phyloP scores from a whole-genome alignment of 2,329 filamentous ascomycete species.

The Paraphoma sp. region DNA sequence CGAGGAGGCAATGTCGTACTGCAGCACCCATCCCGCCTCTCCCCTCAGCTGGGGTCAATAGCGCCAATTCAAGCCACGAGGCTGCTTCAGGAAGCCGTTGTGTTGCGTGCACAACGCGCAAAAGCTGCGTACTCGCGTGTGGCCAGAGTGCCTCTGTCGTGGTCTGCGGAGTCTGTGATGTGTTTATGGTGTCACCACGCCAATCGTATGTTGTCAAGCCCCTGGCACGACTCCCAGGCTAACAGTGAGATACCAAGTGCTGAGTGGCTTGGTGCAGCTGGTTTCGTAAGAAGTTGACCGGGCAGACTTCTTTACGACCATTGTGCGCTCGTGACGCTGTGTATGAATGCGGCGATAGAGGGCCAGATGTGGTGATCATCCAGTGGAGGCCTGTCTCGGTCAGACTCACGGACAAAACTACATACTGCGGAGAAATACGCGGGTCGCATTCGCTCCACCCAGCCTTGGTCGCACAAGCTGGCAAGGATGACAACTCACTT shows the following conservation, averaged over 20 bases:
- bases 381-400: background rate
- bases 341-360: background rate
- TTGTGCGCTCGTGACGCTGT: background rate
- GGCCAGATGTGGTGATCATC: background rate
- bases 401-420: background rate
- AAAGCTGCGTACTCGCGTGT: background rate
- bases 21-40: slow-evolving; percentile 6
- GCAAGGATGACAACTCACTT: background rate
- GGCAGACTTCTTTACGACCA: background rate
- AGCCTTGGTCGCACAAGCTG: background rate
- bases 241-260: background rate
- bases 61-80: slow-evolving; percentile 7
- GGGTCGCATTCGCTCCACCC: background rate
- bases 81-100: slow-evolving; percentile 1
- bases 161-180: background rate
- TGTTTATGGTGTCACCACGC: background rate
- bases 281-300: background rate
- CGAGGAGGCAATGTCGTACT: slow-evolving; percentile 25
- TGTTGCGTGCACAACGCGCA: background rate
- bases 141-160: background rate
- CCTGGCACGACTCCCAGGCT: background rate
- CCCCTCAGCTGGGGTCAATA: slow-evolving; percentile 3
- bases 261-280: background rate
- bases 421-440: background rate
- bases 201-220: background rate